A percentile compares a stretch with the other conserved stretches of the same genome.
phyloP scores from a whole-genome alignment of 1,139 yeast genomes.

The Diutina rugosa region DNA sequence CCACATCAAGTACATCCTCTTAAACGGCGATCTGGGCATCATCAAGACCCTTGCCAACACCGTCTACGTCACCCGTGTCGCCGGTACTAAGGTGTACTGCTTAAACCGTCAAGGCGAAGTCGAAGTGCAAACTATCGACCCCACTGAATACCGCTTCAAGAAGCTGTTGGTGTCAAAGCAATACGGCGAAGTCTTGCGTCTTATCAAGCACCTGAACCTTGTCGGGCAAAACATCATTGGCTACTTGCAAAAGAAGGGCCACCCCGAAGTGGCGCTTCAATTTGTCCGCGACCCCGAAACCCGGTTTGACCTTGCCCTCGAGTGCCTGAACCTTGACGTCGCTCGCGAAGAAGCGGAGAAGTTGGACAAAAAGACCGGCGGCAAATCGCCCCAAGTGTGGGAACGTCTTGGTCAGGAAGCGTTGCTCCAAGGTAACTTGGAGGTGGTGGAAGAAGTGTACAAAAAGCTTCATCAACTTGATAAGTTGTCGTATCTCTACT shows the following conservation, averaged over 20 bases:
- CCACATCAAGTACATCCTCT: constrained; percentile 85
- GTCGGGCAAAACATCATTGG: constrained; percentile 97
- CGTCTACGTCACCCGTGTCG: constrained; percentile 66
- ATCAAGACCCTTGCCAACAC: constrained; percentile 88
- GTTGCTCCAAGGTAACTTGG: constrained; percentile 75
- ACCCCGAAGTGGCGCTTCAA: constrained; percentile 88
- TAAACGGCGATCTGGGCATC: constrained; percentile 92
- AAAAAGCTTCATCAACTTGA: constrained; percentile 84
- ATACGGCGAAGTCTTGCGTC: constrained; percentile 82
- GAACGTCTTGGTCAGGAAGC: constrained; percentile 79
- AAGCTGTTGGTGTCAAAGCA: constrained; percentile 82
- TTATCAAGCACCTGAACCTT: constrained; percentile 77
- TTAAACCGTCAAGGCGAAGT: constrained; percentile 80
- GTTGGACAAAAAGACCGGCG: constrained; percentile 37
- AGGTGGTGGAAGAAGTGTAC: constrained; percentile 74
- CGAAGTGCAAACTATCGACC: constrained; percentile 70
- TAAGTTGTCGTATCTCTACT: constrained; percentile 77
- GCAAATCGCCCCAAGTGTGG: constrained; percentile 42
- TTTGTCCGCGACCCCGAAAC: constrained; percentile 96
- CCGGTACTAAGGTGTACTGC: constrained; percentile 63
- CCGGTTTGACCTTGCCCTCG: constrained; percentile 88
- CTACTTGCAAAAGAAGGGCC: constrained; percentile 88
- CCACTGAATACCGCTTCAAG: constrained; percentile 95
- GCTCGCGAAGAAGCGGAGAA: constrained; percentile 86
- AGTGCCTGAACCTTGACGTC: constrained; percentile 76